Evolutionary conservation across 2,329 filamentous ascomycete species (phyloP).

Genomic region (Karstenula rhodostoma): DNA sequence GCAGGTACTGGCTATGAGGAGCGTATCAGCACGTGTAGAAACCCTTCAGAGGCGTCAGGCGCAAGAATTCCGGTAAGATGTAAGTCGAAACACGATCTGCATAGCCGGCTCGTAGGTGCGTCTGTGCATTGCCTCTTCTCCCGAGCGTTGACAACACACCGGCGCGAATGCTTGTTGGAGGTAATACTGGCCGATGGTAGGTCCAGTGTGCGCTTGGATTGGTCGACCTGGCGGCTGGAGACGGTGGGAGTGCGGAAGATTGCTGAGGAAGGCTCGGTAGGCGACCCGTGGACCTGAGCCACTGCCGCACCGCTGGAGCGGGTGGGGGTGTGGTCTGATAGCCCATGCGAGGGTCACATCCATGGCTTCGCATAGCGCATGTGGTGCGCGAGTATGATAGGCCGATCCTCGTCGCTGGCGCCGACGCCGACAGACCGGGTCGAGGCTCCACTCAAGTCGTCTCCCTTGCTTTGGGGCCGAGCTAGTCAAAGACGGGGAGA

Average conservation of each 20-base stretch:
- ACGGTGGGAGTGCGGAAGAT: background rate
- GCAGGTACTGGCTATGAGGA: background rate
- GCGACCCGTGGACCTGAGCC: background rate
- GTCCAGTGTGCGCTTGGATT: background rate
- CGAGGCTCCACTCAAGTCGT: constrained; percentile 11
- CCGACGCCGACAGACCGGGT: constrained; percentile 6
- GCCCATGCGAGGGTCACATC: constrained; percentile 4
- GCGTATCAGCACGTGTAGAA: background rate
- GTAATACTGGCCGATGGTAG: background rate
- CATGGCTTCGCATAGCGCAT: constrained; percentile 4
- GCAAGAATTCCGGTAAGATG: constrained; percentile 5
- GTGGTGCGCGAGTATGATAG: background rate
- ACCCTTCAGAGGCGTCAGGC: background rate
- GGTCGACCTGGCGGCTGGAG: background rate
- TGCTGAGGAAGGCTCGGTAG: background rate
- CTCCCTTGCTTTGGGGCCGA: constrained; percentile 14
- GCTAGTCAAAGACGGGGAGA: constrained; percentile 7
- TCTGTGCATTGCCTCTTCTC: background rate
- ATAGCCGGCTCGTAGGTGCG: background rate
- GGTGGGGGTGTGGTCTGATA: background rate
- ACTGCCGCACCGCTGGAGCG: constrained; percentile 3
- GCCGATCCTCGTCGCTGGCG: constrained; percentile 11
- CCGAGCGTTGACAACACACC: constrained; percentile 7
- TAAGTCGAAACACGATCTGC: background rate
- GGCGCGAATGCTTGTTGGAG: background rate